phyloP scores from a whole-genome alignment of 75 land plant species.

The Cryptomeria japonica region DNA sequence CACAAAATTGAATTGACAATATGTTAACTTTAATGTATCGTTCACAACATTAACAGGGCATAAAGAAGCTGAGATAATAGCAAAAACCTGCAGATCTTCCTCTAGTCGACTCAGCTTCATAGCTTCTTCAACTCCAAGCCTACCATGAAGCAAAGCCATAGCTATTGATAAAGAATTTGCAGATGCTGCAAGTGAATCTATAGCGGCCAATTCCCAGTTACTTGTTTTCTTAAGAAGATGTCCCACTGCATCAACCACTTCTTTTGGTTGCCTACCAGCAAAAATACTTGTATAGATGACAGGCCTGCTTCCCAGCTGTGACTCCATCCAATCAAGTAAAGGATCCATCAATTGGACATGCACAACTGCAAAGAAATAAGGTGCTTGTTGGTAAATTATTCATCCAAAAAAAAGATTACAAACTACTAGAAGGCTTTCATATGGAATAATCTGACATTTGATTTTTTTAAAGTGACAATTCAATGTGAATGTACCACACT shows the following conservation, averaged over 20 bases:
- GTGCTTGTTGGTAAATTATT: not conserved
- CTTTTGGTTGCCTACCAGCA: slow-evolving; percentile 79
- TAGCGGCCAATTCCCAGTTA: slow-evolving; percentile 83
- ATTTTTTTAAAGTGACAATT: not conserved
- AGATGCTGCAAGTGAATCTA: slow-evolving; percentile 84
- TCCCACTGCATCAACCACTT: slow-evolving; percentile 62
- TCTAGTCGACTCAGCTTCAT: slow-evolving; percentile 88
- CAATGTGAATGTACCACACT: not conserved
- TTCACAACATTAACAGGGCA: not conserved
- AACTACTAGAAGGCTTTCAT: too few relatives aligned
- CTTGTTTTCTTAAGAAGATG: slow-evolving; percentile 46
- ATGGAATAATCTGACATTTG: too few relatives aligned
- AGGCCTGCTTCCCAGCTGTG: slow-evolving; percentile 80
- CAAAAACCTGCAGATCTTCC: slow-evolving; percentile 82
- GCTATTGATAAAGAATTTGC: slow-evolving; percentile 84
- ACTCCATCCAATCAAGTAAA: slow-evolving; percentile 74
- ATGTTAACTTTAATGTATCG: not conserved
- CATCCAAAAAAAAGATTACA: not conserved
- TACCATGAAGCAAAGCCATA: slow-evolving; percentile 68
- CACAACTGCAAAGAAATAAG: slow-evolving; percentile 46
- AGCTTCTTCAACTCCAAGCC: slow-evolving; percentile 82
- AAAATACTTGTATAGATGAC: slow-evolving; percentile 73
- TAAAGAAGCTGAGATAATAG: not conserved
- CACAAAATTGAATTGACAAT: not conserved
- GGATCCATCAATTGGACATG: slow-evolving; percentile 82